phyloP scores from a whole-genome alignment of 2,329 filamentous ascomycete genomes.

The Bisporella sp. region DNA sequence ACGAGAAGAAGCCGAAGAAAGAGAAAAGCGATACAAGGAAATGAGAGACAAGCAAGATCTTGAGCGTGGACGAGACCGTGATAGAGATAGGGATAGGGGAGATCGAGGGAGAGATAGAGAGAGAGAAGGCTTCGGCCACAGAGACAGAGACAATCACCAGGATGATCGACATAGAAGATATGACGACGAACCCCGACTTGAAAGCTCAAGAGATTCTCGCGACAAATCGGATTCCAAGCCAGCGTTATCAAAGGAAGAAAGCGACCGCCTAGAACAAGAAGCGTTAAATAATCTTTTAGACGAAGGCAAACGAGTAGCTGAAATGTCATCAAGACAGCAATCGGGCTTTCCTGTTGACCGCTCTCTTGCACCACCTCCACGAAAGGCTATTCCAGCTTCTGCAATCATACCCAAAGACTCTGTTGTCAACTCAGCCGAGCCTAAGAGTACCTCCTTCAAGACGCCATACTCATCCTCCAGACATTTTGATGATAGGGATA shows the following conservation, averaged over 20 bases:
- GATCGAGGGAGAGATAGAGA: constrained; percentile 26
- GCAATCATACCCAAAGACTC: constrained; percentile 27
- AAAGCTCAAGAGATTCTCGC: constrained; percentile 17
- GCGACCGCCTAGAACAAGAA: constrained; percentile 27
- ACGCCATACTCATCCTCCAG: constrained; percentile 5
- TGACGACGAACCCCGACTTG: constrained; percentile 17
- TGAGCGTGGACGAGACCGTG: constrained; percentile 20
- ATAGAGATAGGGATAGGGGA: constrained; percentile 27
- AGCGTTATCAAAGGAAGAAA: constrained; percentile 26
- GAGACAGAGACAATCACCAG: constrained; percentile 12
- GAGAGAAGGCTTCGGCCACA: background rate
- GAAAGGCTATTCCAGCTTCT: constrained; percentile 26
- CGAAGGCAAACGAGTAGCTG: constrained; percentile 23
- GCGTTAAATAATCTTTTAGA: constrained; percentile 28
- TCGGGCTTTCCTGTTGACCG: constrained; percentile 27
- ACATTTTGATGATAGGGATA: constrained; percentile 6
- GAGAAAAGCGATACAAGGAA: constrained; percentile 18
- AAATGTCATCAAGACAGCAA: constrained; percentile 23
- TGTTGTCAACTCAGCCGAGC: constrained; percentile 17
- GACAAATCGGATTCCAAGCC: constrained; percentile 11
- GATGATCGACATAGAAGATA: constrained; percentile 20
- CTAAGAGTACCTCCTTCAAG: constrained; percentile 18
- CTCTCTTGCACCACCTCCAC: constrained; percentile 26
- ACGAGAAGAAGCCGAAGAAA: constrained; percentile 21
- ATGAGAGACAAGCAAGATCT: constrained; percentile 13